phyloP scores from a whole-genome alignment of 2,329 filamentous ascomycete species.

The Aspergillus hortae region DNA sequence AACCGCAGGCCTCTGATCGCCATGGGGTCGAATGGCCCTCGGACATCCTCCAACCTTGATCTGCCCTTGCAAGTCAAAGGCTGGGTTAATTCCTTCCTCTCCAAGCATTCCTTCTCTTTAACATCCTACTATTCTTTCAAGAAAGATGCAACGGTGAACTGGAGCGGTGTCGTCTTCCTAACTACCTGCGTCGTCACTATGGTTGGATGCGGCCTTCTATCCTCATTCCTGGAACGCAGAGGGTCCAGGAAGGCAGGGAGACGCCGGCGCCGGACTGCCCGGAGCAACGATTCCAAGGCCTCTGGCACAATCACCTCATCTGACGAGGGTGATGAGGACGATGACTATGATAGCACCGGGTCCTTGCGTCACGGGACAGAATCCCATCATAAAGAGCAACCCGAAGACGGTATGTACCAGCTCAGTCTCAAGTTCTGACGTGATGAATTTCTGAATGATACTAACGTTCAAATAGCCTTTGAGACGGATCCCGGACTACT shows the following conservation, averaged over 20 bases:
- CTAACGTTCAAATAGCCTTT: constrained; percentile 23
- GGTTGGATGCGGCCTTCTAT: constrained; percentile 34
- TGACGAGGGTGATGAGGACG: constrained; percentile 35
- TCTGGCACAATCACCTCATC: constrained; percentile 32
- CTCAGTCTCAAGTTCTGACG: neutral
- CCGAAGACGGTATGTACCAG: constrained; percentile 26
- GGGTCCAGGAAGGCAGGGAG: constrained; percentile 13
- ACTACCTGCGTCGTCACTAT: constrained; percentile 32
- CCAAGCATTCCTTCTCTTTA: constrained; percentile 19
- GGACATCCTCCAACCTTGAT: constrained; percentile 8
- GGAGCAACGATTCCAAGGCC: constrained; percentile 21
- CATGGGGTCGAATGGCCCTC: constrained; percentile 14
- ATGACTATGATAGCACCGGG: constrained; percentile 33
- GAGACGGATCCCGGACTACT: constrained; percentile 74
- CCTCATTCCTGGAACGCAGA: constrained; percentile 25
- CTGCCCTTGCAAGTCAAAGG: too few relatives aligned
- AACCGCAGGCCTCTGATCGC: constrained; percentile 4
- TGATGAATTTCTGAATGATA: constrained; percentile 8
- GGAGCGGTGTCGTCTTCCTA: constrained; percentile 28
- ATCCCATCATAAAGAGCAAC: constrained; percentile 21
- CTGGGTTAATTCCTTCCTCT: constrained; percentile 7
- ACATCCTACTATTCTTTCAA: constrained; percentile 13
- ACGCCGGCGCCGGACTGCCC: constrained; percentile 17
- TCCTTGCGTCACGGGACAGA: constrained; percentile 28
- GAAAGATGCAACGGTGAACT: constrained; percentile 27